Conservation (phyloP, 2,329 filamentous ascomycete genomes). For the Metarhizium anisopliae region DNA sequence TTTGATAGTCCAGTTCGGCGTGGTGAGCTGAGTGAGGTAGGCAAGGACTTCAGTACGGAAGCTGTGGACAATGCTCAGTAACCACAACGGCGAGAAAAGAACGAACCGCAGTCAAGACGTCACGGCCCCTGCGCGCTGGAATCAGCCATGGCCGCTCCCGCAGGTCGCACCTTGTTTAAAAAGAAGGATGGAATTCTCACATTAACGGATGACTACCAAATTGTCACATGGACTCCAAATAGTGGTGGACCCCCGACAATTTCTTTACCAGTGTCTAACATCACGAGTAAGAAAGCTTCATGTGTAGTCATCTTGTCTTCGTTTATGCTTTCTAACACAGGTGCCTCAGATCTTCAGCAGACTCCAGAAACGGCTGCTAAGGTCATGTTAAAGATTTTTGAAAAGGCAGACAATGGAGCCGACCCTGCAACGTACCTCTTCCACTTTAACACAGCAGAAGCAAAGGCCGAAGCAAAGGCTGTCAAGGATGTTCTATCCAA, state of each 20-base stretch:
- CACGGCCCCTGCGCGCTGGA: neutral
- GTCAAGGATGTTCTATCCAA: constrained; percentile 76
- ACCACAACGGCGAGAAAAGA: neutral
- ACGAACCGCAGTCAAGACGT: neutral
- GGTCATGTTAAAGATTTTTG: constrained; percentile 89
- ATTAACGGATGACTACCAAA: constrained; percentile 62
- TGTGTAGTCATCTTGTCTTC: constrained; percentile 4
- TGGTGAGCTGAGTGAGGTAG: neutral
- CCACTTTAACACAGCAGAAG: constrained; percentile 74
- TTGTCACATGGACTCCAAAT: constrained; percentile 73
- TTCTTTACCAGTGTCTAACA: constrained; percentile 62
- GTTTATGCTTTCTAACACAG: neutral
- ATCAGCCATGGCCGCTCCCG: constrained; percentile 45
- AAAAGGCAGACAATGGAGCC: constrained; percentile 49
- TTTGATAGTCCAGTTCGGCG: neutral
- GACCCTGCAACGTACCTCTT: constrained; percentile 72
- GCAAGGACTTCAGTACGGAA: neutral
- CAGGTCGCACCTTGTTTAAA: constrained; percentile 72
- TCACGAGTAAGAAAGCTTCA: constrained; percentile 57
- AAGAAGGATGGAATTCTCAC: constrained; percentile 87
- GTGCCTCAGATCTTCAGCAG: constrained; percentile 71
- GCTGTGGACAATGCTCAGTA: neutral
- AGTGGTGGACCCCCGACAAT: constrained; percentile 55
- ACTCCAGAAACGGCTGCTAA: constrained; percentile 82
- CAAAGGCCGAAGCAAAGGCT: constrained; percentile 73